Percentiles rank a stretch among this genome's conserved stretches.
Evolutionary conservation across 768 basidiomycete species (phyloP).

Genomic region (Brasilioporus rufonigricans): DNA sequence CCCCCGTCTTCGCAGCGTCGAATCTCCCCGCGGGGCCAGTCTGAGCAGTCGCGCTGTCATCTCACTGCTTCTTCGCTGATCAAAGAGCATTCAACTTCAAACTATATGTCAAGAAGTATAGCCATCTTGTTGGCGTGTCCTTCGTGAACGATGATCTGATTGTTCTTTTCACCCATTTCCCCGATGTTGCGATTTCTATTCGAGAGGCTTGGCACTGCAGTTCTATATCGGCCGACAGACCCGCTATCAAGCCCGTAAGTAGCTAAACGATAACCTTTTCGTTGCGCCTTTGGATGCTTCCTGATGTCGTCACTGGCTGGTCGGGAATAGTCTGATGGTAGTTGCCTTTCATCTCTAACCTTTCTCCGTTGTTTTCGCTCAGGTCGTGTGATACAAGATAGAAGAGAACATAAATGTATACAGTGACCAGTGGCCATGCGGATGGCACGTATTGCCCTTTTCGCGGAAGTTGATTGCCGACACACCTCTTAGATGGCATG

Average conservation of each 20-base stretch:
- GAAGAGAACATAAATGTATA: conserved; percentile 28
- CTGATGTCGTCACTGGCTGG: conserved; percentile 5
- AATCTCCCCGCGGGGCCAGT: background rate
- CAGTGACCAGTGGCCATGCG: conserved; percentile 15
- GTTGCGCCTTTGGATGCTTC: conserved; percentile 7
- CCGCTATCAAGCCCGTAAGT: conserved; percentile 15
- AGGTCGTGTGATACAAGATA: conserved; percentile 25
- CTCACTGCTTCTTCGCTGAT: conserved; percentile 22
- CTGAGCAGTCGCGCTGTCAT: background rate
- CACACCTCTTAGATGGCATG: conserved; percentile 10
- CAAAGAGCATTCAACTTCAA: conserved; percentile 18
- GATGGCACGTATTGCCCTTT: conserved; percentile 17
- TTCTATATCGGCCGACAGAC: conserved; percentile 11
- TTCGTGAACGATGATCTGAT: conserved; percentile 15
- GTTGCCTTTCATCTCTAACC: conserved; percentile 11
- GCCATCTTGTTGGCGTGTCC: conserved; percentile 18
- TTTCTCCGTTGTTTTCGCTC: conserved; percentile 27
- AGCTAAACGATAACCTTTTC: conserved; percentile 21
- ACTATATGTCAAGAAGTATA: conserved; percentile 22
- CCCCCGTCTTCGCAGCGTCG: too few relatives aligned
- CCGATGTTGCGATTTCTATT: conserved; percentile 6
- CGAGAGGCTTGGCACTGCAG: background rate
- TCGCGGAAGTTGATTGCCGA: conserved; percentile 28
- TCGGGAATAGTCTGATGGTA: conserved; percentile 10
- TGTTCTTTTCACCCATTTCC: conserved; percentile 7